phyloP scores from a whole-genome alignment of 129 eudicot species.

The Daucus carota region DNA sequence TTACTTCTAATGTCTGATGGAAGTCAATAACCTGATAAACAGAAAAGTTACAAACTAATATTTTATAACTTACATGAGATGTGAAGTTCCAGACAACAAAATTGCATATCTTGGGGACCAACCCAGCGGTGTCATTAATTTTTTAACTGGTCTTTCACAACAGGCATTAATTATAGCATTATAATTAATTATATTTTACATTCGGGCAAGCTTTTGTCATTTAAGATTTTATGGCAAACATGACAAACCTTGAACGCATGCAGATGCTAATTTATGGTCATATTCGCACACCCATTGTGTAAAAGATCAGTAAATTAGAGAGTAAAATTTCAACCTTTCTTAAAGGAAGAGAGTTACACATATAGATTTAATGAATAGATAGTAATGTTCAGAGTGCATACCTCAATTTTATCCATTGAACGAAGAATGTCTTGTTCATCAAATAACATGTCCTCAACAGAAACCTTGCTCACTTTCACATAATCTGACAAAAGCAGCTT shows the following conservation, averaged over 20 bases:
- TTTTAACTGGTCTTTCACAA: not conserved
- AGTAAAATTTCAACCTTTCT: not conserved
- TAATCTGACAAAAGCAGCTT: conserved; percentile 86
- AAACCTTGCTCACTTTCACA: conserved; percentile 98
- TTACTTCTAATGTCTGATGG: conserved; percentile 94
- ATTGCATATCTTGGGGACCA: not conserved
- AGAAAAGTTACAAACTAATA: not conserved
- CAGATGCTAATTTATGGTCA: not conserved
- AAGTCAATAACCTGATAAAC: conserved; percentile 80
- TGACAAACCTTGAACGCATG: not conserved
- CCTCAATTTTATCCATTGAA: conserved; percentile 99
- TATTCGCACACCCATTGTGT: not conserved
- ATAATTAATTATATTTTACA: no score
- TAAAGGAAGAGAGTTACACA: not conserved
- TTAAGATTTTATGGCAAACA: not conserved
- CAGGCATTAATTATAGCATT: not conserved
- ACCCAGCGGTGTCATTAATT: not conserved
- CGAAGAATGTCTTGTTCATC: conserved; percentile 92
- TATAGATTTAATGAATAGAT: not conserved
- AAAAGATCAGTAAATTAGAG: not conserved
- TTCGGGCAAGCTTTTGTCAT: not conserved
- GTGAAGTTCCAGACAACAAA: not conserved
- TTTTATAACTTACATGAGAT: not conserved
- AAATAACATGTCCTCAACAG: conserved; percentile 87
- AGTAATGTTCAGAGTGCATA: conserved; percentile 13